These are phyloP conservation scores for Solanum acaule DNA, from an alignment of 257 asterid genomes.

Conservation along the genomic window DNA sequence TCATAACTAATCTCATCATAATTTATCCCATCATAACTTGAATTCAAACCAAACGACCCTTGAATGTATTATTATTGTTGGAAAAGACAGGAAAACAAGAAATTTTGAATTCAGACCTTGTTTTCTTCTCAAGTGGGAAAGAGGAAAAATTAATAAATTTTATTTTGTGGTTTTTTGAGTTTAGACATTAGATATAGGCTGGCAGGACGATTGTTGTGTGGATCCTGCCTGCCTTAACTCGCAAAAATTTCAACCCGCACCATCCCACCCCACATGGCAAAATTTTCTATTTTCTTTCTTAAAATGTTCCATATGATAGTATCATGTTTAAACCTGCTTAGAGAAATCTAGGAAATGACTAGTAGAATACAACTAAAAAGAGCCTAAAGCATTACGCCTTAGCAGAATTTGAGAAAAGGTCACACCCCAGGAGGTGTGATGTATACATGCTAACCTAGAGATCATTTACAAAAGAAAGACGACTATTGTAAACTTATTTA, in stretches of 20 bases:
- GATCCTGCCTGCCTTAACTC: background rate
- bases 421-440: background rate
- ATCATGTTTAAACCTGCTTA: background rate
- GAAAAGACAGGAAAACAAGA: background rate
- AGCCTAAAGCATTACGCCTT: background rate
- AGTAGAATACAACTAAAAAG: background rate
- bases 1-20: no score
- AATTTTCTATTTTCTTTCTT: no score
- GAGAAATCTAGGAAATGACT: background rate
- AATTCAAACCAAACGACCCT: no score
- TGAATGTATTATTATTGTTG: no score
- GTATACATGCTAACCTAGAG: background rate
- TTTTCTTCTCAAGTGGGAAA: background rate
- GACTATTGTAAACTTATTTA: background rate
- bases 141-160: background rate
- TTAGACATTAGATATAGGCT: background rate
- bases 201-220: background rate
- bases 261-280: background rate
- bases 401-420: background rate
- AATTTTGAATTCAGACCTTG: background rate
- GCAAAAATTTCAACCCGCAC: background rate
- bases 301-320: no score
- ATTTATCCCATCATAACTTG: no score
- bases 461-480: background rate
- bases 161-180: background rate